Evolutionary conservation across 2,329 filamentous ascomycete species (phyloP), one percentile per base, ranked within the genome.

Genomic region (Monilinia fructigena): DNA sequence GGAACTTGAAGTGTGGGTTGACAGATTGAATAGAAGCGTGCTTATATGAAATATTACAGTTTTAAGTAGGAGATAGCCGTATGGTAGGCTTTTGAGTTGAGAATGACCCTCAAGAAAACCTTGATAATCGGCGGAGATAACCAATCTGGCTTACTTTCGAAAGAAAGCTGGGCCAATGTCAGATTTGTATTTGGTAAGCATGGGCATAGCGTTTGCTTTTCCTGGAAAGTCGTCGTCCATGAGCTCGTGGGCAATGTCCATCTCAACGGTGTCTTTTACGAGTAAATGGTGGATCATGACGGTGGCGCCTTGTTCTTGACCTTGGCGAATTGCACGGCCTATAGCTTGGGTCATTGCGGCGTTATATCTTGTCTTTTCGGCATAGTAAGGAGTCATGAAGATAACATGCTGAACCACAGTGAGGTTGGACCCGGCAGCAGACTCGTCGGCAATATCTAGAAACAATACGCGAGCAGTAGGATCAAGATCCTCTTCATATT

Each of bases 351-450:
- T 82, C 82, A 88, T 88, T 0, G 81, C 80, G 0, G 83, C 79
- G 0, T 85, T 79, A 72, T 87, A 89, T 47, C 78, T 73, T 1
- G 68, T 67, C 0, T 72, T 72, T 2, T 67, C 67, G 1, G 80
- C 77, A 0, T 85, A 76, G 11, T 87, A 75, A 0, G 87, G 86
- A 0, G 82, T 80, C 3, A 88, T 74, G 74, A 90, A 90, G 42
- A 90, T 81, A 47, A 89, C 78, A 66, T 90, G 86, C 68, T 88
- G 89, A 0, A 86, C 86, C 50, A 81, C 82, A 56, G 86, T 84
- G 1, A 90, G 76, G 69, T 90, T 90, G 12, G 83, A 75, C 62
- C 88, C 88, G 42, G 87, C 82, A 3, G 87, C 84, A 63, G 83
- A 83, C 45, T 84, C 83, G 68, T 81, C 81, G 1, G 80, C 81